Conservation (phyloP, 106 monocot genomes). For the Agapanthus africanus region DNA sequence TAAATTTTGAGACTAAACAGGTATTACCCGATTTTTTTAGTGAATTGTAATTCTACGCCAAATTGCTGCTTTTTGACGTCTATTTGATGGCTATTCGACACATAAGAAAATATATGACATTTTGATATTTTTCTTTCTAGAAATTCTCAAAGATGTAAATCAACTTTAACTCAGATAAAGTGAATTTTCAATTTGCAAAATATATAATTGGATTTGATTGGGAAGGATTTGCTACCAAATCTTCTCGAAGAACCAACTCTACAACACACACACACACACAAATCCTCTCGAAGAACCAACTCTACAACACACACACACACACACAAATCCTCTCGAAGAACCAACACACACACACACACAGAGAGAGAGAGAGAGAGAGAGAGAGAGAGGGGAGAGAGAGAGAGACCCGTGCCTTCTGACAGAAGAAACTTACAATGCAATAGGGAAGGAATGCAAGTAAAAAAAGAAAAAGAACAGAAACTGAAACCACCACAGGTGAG, state of each 20-base stretch:
- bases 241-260: no score
- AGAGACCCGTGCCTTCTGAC: no score
- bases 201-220: neutral
- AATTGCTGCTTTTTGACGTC: neutral
- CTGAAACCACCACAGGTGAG: neutral
- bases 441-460: neutral
- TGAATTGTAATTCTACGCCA: no score
- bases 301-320: neutral
- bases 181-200: neutral
- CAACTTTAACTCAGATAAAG: neutral
- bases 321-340: neutral
- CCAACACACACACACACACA: neutral
- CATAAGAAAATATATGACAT: neutral
- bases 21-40: no score
- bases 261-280: neutral
- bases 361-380: no score
- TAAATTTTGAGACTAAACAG: no score
- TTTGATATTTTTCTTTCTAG: neutral
- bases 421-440: no score
- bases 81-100: neutral
- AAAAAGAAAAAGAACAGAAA: neutral
- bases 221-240: neutral
- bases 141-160: neutral
- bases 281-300: no score
- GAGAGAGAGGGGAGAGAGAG: no score